These are phyloP conservation scores for Exophiala phaeomuriformis DNA, from an alignment of 2,329 filamentous ascomycete species.

Conservation along the genomic window DNA sequence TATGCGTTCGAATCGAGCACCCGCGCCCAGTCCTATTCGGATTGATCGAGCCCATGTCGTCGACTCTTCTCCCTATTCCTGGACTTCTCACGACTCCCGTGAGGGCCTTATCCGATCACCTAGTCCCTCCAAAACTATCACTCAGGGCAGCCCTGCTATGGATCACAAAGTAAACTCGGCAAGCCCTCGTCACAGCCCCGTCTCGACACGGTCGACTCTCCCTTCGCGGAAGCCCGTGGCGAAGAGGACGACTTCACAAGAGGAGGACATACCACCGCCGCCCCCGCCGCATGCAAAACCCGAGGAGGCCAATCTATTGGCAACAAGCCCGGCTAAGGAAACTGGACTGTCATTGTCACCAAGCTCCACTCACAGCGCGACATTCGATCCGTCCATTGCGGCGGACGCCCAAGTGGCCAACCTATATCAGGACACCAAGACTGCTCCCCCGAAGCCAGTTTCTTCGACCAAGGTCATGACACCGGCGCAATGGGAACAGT, in stretches of 20 bases:
- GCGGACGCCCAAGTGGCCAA: constrained; percentile 41
- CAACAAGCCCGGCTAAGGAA: constrained; percentile 6
- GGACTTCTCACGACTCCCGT: constrained; percentile 45
- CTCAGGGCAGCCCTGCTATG: constrained; percentile 23
- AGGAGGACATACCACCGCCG: constrained; percentile 5
- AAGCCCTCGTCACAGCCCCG: constrained; percentile 25
- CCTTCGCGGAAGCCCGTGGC: constrained; percentile 6
- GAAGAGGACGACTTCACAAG: constrained; percentile 1
- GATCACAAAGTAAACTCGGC: constrained; percentile 17
- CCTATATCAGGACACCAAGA: constrained; percentile 37
- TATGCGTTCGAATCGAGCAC: constrained; percentile 10
- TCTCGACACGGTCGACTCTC: constrained; percentile 26
- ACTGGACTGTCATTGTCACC: constrained; percentile 7
- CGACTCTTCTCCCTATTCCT: constrained; percentile 46
- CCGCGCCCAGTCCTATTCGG: constrained; percentile 38
- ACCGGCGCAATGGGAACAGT: constrained; percentile 75
- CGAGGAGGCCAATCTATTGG: constrained; percentile 10
- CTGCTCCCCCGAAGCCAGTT: constrained; percentile 27
- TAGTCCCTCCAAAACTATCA: constrained; percentile 31
- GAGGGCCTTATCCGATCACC: constrained; percentile 43
- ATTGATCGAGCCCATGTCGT: constrained; percentile 40
- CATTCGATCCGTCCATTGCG: constrained; percentile 36
- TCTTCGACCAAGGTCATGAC: constrained; percentile 74
- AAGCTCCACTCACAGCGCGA: constrained; percentile 15
- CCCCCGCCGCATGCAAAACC: constrained; percentile 6